These are phyloP conservation scores for Pouteria campechiana DNA, from an alignment of 179 eudicot genomes.

Conservation along the genomic window DNA sequence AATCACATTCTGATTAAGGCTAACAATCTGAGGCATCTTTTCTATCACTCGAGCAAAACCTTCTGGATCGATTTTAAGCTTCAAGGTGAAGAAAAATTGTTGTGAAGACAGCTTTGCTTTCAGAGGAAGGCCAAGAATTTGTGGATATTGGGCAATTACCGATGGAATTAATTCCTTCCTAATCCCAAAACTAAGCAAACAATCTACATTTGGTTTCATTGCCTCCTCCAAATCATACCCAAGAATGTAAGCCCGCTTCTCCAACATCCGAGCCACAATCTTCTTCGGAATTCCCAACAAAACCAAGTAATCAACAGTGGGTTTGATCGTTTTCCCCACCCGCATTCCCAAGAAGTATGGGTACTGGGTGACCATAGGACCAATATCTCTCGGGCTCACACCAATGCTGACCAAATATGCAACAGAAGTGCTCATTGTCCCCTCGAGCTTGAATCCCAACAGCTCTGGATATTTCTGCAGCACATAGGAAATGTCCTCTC, in stretches of 20 bases:
- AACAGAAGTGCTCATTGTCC: conserved; percentile 93
- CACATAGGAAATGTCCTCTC: conserved; percentile 76
- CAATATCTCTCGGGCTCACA: conserved; percentile 81
- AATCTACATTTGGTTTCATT: conserved; percentile 76
- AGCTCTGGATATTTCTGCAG: conserved; percentile 80
- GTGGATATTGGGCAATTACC: conserved; percentile 78
- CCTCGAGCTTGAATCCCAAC: conserved; percentile 90
- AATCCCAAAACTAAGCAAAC: conserved; percentile 78
- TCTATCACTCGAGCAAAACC: conserved; percentile 71
- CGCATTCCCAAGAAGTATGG: conserved; percentile 88
- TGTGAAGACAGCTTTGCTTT: conserved; percentile 89
- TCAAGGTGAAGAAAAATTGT: conserved; percentile 74
- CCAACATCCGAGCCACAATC: conserved; percentile 75
- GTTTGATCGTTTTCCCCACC: conserved; percentile 94
- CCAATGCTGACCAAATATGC: conserved; percentile 93
- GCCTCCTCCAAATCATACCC: conserved; percentile 78
- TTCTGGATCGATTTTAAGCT: conserved; percentile 88
- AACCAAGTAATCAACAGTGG: conserved; percentile 72
- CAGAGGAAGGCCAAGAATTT: conserved; percentile 75
- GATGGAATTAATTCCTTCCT: conserved; percentile 48
- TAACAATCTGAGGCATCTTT: conserved; percentile 82
- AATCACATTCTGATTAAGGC: conserved; percentile 66
- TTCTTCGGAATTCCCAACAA: conserved; percentile 81
- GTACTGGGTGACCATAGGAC: conserved; percentile 92
- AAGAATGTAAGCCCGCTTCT: conserved; percentile 74